Conservation (phyloP, 176 grass and related monocot genomes). For the Triticum dicoccoides region DNA sequence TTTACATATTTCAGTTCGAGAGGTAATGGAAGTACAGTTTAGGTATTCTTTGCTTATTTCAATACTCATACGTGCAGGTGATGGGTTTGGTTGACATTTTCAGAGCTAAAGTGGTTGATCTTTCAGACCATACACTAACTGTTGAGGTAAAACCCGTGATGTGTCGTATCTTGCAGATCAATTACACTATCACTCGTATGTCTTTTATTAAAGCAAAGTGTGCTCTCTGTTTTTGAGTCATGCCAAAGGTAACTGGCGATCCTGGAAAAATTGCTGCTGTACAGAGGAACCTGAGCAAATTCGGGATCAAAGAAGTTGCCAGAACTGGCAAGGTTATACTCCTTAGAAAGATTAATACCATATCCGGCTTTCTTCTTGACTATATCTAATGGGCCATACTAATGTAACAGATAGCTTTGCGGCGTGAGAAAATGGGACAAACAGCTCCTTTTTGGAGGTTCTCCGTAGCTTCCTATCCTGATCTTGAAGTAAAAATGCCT, state of each 20-base stretch:
- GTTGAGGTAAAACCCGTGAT: slow-evolving; percentile 45
- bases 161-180: slow-evolving; percentile 7
- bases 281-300: slow-evolving; percentile 54
- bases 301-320: slow-evolving; percentile 79
- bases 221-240: neutral
- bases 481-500: slow-evolving; percentile 30
- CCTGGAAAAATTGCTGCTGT: slow-evolving; percentile 71
- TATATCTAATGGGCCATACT: neutral
- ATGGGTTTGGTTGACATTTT: slow-evolving; percentile 73
- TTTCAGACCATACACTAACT: slow-evolving; percentile 63
- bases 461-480: slow-evolving; percentile 53
- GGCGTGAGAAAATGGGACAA: slow-evolving; percentile 52
- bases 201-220: neutral
- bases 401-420: slow-evolving; percentile 34
- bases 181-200: neutral
- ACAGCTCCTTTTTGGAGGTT: slow-evolving; percentile 55
- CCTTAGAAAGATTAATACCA: neutral
- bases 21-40: neutral
- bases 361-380: neutral
- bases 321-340: slow-evolving; percentile 76
- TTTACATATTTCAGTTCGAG: neutral
- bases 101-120: slow-evolving; percentile 65
- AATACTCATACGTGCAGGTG: slow-evolving; percentile 41
- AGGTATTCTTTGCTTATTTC: neutral
- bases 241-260: slow-evolving; percentile 67